Evolutionary conservation across 495 filamentous ascomycete genomes (phyloP), one percentile per base, ranked within the genome.

Genomic region (Xylaria longipes): DNA sequence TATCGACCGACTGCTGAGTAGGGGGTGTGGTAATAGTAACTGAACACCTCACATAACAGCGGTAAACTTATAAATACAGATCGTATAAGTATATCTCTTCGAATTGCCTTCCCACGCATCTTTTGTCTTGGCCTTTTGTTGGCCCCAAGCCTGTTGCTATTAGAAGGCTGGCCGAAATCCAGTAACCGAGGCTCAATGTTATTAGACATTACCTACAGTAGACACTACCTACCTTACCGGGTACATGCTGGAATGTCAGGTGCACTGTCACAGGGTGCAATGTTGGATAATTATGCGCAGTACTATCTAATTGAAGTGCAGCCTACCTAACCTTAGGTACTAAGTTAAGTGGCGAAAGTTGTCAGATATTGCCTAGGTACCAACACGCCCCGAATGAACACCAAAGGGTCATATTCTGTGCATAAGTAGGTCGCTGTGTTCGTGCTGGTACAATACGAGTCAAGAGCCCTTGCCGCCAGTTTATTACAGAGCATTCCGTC

Each of bases 401-500:
- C 27, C 52, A 29, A 25, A 56, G 14, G 52, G 52, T 11, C 27
- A 56, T n/a, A 29, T 27, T 29, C 12, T 54, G 12, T 54, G 50
- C 50, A 48, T 48, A 37, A 7, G 35, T 37, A 45, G 43, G 11
- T 2, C 15, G 17, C 22, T 54, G 22, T n/a, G 14, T 35, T 35
- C 50, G 50, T 27, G 25, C 50, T 54, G 27, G 14, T 62, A 62
- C 60, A 37, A 62, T 62, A 62, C 60, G 60, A 62, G 60, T 62
- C 60, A 62, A 37, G 60, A 62, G 60, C 60, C 60, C 12, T 65
- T 65, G 63, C 63, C 65, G 65, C 65, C 48, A n/a, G 35, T 67
- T 56, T 56, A 67, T 67, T 67, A 67, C 65, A 67, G 31, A 54
- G 15, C 65, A 67, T 67, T 54, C 65, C 65, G 65, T 67, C 65